phyloP scores from a whole-genome alignment of 164 flowering plant species.

The Aristolochia fimbriata region DNA sequence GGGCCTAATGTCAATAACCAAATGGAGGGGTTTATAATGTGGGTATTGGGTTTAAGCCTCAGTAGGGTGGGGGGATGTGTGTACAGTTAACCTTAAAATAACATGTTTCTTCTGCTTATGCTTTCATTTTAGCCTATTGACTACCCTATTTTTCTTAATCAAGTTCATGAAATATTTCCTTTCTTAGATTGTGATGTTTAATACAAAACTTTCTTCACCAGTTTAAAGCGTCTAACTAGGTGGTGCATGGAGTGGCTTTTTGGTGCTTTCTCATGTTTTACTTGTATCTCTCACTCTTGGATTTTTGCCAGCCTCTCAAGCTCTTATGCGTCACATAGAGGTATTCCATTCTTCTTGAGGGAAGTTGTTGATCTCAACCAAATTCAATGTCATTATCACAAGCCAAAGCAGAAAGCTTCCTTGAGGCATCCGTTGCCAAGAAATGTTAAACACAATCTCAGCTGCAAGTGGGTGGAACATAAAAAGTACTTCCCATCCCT shows the following conservation, averaged over 20 bases:
- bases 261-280: not conserved
- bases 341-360: constrained; percentile 22
- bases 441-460: constrained; percentile 15
- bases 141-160: not conserved
- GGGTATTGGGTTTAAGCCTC: too few relatives aligned
- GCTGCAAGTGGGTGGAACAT: constrained; percentile 15
- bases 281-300: constrained; percentile 6
- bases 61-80: too few relatives aligned
- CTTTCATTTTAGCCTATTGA: not conserved
- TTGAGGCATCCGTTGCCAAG: constrained; percentile 20
- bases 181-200: not conserved
- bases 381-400: constrained; percentile 23
- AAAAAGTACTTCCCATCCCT: constrained; percentile 13
- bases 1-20: too few relatives aligned
- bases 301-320: constrained; percentile 46
- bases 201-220: not conserved
- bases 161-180: not conserved
- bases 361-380: constrained; percentile 23
- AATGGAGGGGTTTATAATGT: too few relatives aligned
- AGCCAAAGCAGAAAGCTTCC: constrained; percentile 28
- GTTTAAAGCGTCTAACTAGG: not conserved
- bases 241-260: not conserved
- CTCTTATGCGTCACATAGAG: constrained; percentile 28
- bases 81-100: too few relatives aligned
- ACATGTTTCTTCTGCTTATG: too few relatives aligned